Evolutionary conservation across 257 asterid species (phyloP).

Genomic region (Leptodermis oblonga): DNA sequence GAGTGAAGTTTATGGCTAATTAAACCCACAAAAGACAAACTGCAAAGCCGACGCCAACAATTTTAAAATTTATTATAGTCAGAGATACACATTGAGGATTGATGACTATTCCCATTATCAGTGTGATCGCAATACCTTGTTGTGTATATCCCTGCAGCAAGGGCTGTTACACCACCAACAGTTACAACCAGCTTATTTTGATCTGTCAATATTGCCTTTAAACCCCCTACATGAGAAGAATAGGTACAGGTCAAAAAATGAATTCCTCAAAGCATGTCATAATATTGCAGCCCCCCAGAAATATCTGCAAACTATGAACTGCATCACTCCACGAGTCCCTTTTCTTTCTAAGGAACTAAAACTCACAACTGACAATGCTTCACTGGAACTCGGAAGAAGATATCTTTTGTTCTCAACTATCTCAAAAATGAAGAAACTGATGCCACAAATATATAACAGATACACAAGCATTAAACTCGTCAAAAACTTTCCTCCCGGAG

Average conservation of each 20-base stretch:
- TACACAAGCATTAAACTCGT: not conserved
- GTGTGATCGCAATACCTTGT: conserved; percentile 56
- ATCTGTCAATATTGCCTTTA: conserved; percentile 79
- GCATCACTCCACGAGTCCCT: not conserved
- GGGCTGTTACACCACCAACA: conserved; percentile 93
- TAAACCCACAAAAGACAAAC: not conserved
- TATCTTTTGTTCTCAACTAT: not conserved
- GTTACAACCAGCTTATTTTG: conserved; percentile 90
- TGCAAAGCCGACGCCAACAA: not conserved
- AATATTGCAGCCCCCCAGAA: not conserved
- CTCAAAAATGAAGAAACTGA: not conserved
- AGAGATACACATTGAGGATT: not conserved
- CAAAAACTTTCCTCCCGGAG: not conserved
- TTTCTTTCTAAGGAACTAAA: not conserved
- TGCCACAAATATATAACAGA: not conserved
- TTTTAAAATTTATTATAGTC: not conserved
- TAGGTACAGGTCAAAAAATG: not conserved
- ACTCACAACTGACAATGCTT: not conserved
- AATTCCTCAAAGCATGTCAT: not conserved
- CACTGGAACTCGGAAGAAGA: not conserved
- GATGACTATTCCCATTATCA: not conserved
- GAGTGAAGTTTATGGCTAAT: not conserved
- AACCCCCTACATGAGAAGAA: conserved; percentile 60
- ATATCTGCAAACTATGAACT: not conserved
- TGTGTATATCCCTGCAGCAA: conserved; percentile 94